phyloP scores from a whole-genome alignment of 768 basidiomycete species.

The Tricholoma saponaceum region DNA sequence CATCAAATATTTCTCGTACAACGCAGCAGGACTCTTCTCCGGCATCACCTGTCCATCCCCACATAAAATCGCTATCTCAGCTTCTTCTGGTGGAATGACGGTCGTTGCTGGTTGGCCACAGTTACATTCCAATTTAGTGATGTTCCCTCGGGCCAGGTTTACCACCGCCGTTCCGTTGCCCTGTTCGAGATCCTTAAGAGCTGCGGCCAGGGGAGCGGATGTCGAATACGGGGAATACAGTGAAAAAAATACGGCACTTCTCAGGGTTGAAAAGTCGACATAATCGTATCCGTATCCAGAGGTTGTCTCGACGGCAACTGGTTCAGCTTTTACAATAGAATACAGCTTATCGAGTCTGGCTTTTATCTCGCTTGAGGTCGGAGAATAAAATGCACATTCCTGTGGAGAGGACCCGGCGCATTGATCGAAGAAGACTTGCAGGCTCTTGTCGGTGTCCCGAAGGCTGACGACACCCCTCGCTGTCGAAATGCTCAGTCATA shows the following conservation, averaged over 20 bases:
- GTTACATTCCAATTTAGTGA: neutral
- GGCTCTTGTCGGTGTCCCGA: conserved; percentile 30
- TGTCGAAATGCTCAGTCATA: conserved; percentile 21
- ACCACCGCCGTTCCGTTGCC: conserved; percentile 27
- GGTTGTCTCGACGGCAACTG: conserved; percentile 28
- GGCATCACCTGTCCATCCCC: conserved; percentile 32
- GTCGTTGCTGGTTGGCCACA: neutral
- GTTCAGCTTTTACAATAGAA: conserved; percentile 22
- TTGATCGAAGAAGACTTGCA: conserved; percentile 30
- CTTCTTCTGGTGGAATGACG: conserved; percentile 14
- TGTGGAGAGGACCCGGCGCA: conserved; percentile 33
- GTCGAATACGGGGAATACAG: conserved; percentile 31
- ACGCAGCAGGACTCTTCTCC: conserved; percentile 9
- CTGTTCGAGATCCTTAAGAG: conserved; percentile 27
- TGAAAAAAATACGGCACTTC: conserved; percentile 24
- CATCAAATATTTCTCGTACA: conserved; percentile 21
- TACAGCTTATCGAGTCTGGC: conserved; percentile 32
- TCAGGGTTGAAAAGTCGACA: conserved; percentile 30
- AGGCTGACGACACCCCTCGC: conserved; percentile 24
- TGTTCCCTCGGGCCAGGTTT: neutral
- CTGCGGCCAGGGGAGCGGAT: conserved; percentile 31
- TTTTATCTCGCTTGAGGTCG: conserved; percentile 26
- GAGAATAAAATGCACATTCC: conserved; percentile 34
- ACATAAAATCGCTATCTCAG: conserved; percentile 25
- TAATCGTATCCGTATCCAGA: conserved; percentile 26